Evolutionary conservation across 2,329 filamentous ascomycete genomes (phyloP).

Genomic region (Aureobasidium subglaciale): DNA sequence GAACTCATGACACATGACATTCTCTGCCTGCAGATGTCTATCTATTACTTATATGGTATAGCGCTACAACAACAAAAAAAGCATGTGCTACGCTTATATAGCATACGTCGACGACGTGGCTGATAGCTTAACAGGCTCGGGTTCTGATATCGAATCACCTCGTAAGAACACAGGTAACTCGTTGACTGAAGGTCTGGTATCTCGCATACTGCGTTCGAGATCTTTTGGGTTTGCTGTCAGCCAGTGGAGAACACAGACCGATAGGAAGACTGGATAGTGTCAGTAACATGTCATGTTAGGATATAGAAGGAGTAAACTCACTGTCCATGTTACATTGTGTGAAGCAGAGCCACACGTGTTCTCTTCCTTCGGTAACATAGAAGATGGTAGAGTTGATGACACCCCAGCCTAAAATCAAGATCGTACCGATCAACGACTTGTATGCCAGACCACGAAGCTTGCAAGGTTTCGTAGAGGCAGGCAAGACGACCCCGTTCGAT

Average conservation of each 20-base stretch:
- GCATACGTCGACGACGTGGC: not conserved
- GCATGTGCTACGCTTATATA: too few species aligned
- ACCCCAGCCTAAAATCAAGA: slow-evolving; percentile 34
- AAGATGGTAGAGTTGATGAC: slow-evolving; percentile 32
- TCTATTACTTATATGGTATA: too few species aligned
- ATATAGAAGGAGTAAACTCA: slow-evolving; percentile 19
- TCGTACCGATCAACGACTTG: slow-evolving; percentile 32
- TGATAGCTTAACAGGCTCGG: not conserved
- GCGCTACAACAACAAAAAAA: too few species aligned
- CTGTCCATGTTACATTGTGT: slow-evolving; percentile 35
- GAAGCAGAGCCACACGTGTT: slow-evolving; percentile 36
- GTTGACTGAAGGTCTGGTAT: not conserved
- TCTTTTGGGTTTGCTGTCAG: slow-evolving; percentile 9
- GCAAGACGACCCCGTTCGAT: not conserved
- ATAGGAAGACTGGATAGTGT: slow-evolving; percentile 1
- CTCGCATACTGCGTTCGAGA: not conserved
- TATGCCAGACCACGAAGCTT: slow-evolving; percentile 32
- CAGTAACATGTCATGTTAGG: not conserved
- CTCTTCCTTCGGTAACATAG: slow-evolving; percentile 26
- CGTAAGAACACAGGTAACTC: slow-evolving; percentile 6
- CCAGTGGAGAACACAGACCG: slow-evolving; percentile 12
- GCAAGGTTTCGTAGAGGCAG: slow-evolving; percentile 4
- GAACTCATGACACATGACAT: too few species aligned
- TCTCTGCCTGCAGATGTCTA: too few species aligned
- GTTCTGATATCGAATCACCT: not conserved